Evolutionary conservation across 2,329 filamentous ascomycete species (phyloP).

Genomic region (Botrytis elliptica): DNA sequence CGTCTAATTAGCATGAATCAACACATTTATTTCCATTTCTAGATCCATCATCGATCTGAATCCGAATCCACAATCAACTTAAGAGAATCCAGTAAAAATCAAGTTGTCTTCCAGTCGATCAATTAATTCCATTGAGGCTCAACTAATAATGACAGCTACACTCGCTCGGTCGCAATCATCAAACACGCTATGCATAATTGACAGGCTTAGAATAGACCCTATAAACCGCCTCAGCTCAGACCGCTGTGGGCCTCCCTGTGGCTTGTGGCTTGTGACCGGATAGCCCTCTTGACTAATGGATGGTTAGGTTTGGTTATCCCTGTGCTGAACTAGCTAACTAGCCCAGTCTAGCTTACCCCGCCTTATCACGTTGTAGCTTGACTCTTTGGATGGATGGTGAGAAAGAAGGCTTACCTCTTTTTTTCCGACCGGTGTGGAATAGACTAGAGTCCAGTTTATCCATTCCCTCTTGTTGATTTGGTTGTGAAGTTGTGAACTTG

Average conservation of each 20-base stretch:
- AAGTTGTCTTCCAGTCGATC: background rate
- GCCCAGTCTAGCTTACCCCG: background rate
- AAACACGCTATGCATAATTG: background rate
- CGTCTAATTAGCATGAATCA: background rate
- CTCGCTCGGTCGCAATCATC: background rate
- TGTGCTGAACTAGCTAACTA: background rate
- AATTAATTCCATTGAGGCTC: background rate
- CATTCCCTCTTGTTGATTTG: background rate
- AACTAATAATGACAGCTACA: background rate
- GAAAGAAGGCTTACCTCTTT: background rate
- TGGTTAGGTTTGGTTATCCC: background rate
- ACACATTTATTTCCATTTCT: background rate
- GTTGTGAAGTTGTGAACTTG: background rate
- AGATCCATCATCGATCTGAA: background rate
- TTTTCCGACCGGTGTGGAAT: background rate
- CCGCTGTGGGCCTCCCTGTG: background rate
- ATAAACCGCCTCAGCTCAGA: background rate
- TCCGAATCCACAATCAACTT: background rate
- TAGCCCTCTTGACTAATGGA: background rate
- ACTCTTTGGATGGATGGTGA: background rate
- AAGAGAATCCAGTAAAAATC: background rate
- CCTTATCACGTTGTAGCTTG: background rate
- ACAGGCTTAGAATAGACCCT: background rate
- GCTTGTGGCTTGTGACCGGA: constrained; percentile 1
- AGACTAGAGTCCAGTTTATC: background rate